Conservation (phyloP, 805 yeast genomes). For the Hanseniaspora lachancei region DNA sequence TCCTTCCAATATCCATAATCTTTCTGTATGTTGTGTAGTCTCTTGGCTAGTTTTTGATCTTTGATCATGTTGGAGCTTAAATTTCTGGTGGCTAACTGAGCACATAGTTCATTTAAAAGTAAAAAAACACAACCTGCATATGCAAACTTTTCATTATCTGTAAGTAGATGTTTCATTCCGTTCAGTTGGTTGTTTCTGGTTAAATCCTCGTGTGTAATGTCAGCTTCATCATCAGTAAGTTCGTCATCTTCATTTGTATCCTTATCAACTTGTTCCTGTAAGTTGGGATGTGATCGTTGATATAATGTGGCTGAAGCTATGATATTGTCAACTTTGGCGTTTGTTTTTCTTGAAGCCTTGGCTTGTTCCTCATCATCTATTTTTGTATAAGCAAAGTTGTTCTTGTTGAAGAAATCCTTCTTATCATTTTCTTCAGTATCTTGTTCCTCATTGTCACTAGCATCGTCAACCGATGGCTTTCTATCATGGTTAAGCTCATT, state of each 20-base stretch:
- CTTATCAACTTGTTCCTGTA: background rate
- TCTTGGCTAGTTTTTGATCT: conserved; percentile 38
- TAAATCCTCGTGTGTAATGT: conserved; percentile 24
- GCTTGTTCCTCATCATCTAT: conserved; percentile 81
- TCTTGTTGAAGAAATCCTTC: conserved; percentile 16
- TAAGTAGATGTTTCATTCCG: conserved; percentile 66
- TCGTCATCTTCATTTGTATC: conserved; percentile 18
- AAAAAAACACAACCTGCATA: conserved; percentile 77
- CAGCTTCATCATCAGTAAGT: conserved; percentile 24
- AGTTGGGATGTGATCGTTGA: conserved; percentile 13
- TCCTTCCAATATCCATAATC: conserved; percentile 77
- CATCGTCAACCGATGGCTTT: conserved; percentile 23
- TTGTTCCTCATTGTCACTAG: conserved; percentile 15
- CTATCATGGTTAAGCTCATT: conserved; percentile 14
- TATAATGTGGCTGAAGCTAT: conserved; percentile 28
- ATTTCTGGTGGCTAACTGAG: conserved; percentile 52
- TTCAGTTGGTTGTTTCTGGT: conserved; percentile 42
- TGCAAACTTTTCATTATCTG: conserved; percentile 79
- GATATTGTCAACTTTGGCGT: conserved; percentile 43
- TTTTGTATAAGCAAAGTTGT: conserved; percentile 65
- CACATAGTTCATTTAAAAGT: conserved; percentile 66
- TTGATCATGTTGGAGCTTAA: conserved; percentile 38
- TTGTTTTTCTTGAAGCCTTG: conserved; percentile 45
- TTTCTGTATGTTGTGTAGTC: conserved; percentile 55
- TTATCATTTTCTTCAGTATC: conserved; percentile 15